Conservation (phyloP, 768 basidiomycete species). For the Plicaturopsis crispa region DNA sequence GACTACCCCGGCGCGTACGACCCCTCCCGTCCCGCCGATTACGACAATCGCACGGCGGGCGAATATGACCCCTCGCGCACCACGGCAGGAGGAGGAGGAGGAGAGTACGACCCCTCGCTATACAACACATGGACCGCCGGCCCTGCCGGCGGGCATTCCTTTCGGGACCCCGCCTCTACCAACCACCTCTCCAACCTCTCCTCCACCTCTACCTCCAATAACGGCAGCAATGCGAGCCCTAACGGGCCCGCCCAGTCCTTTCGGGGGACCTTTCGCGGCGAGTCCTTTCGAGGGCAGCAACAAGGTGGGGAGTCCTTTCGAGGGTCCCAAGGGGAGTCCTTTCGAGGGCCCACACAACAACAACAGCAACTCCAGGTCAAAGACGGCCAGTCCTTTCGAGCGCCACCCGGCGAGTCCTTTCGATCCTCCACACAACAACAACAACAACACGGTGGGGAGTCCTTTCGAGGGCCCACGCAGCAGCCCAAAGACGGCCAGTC, state of each 20-base stretch:
- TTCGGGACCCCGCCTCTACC: conserved; percentile 75
- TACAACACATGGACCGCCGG: no score
- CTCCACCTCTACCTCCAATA: no score
- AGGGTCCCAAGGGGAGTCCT: conserved; percentile 31
- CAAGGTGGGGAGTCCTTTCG: conserved; percentile 72
- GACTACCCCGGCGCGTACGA: conserved; percentile 7
- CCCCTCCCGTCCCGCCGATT: conserved; percentile 13
- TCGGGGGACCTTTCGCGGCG: no score
- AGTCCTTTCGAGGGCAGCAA: conserved; percentile 75
- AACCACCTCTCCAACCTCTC: no score
- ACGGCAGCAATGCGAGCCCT: no score
- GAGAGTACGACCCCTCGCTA: no score
- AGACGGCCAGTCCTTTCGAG: conserved; percentile 82
- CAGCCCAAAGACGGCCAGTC: no score
- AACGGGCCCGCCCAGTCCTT: no score
- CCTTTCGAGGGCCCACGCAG: no score
- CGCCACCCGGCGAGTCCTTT: conserved; percentile 64
- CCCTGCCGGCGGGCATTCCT: conserved; percentile 50
- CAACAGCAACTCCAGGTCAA: no score
- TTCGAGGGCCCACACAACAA: no score
- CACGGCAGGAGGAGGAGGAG: no score
- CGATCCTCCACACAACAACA: conserved; percentile 40
- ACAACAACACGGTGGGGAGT: conserved; percentile 19
- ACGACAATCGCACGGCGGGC: conserved; percentile 7
- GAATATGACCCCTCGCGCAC: conserved; percentile 5